Base-by-base conservation (phyloP, 768 basidiomycete species). In the Rhizopogon vesiculosus region DNA sequence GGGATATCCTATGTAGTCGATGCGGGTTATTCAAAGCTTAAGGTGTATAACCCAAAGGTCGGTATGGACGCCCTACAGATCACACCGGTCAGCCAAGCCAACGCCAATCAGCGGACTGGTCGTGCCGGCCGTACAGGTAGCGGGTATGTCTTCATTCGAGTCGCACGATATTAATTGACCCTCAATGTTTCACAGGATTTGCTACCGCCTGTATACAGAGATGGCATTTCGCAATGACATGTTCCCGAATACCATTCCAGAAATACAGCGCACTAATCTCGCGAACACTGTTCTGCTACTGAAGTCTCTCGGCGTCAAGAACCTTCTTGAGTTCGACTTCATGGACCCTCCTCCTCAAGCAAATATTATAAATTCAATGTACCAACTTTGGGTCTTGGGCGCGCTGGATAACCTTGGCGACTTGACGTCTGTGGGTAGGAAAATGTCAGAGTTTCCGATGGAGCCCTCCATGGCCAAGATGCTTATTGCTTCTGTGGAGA, bases 331-430 rank as follows among this genome's bases (percentile, higher is more conserved):
- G 72, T 99, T 98, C 66, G 96, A 98, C 72, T 99, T 99, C 68
- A 98, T 99, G 97, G 97, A 99, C 69, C 97, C 97, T n/a, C 97
- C 97, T 19, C 97, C 97, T n/a, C 94, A 96, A 87, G 91, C 92
- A 52, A 98, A 98, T 67, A 99, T 98, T 62, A 77, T 99, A 43
- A 98, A 98, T 69, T 98, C 96, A 6, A 98, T 98, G 94, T 99
- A 98, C 69, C 97, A 98, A 69, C 85, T 99, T 38, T 99, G 97
- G 97, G 95, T 98, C 3, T 86, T 99, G 33, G 95, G 95, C 38
- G 97, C 97, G 7, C 79, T 99, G 25, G 93, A 98, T 76, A 99
- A 98, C 63, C 85, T 95, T 39, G 95, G 97, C n/a, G 92, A 99
- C 73, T 76, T 99, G 58, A 99, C 96, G 2, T 81, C 87, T 2